Evolutionary conservation across 768 basidiomycete genomes (phyloP), one percentile per base, ranked within the genome.

Genomic region (Lactarius sanguifluus): DNA sequence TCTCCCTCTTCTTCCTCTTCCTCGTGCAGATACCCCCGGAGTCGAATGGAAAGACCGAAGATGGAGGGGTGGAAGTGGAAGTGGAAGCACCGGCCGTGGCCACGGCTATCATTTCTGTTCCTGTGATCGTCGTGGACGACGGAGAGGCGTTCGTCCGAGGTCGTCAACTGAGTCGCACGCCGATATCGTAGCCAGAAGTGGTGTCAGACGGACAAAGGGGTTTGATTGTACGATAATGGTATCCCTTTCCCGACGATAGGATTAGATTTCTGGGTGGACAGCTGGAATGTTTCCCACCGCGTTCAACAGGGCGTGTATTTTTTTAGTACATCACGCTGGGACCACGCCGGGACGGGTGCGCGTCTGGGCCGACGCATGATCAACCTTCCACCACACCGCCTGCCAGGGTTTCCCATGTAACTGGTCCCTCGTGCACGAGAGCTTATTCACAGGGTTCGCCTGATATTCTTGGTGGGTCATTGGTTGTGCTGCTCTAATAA

Each of bases 1-100:
- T 84, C 7, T 79, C 86, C 8, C 78, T 87, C 63, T 50, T 77
- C 41, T 72, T 84, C 15, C 73, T 89, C 38, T 68, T 72, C 15
- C 78, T 85, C 58, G 82, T 90, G 10, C 79, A 82, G 20, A 69
- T 85, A 55, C 75, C 76, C 2, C 54, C 66, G 0, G 34, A 40
- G 5, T 43, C 3, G 10, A 25, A n/a, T 7, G 34, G 25, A 9
- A 15, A 12, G 30, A 40, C 15, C 3, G 12, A 4, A 20, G 55
- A 34, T 2, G 55, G 16, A 9, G 55, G 28, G 16, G 34, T 45
- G 16, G 54, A 36, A 20, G 41, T 45, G 2, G 64, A 56, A 23
- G 64, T 38, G 3, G 38, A 60, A 23, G 60, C 7, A 13, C 30
- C 6, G 2, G 25, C 13, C 13, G 23, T 25, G 5, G 13, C 50